Percentiles rank a stretch among this genome's conserved stretches.
These are phyloP conservation scores for Pluteus cervinus DNA, from an alignment of 768 basidiomycete genomes.

Conservation along the genomic window DNA sequence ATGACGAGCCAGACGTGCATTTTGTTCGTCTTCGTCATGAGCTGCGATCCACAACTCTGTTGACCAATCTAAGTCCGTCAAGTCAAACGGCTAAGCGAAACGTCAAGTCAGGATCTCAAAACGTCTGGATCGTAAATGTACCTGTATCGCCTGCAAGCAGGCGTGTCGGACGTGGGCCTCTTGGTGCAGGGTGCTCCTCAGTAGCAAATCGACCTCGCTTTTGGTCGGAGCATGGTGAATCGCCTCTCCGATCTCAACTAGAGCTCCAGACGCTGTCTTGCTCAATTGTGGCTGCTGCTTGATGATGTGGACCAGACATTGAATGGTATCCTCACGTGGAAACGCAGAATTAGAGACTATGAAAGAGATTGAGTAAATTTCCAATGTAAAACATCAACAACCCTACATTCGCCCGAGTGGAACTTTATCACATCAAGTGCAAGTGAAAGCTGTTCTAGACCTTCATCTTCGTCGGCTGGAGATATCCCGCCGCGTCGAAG, in stretches of 20 bases:
- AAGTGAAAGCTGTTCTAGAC: slow-evolving; percentile 73
- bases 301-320: slow-evolving; percentile 67
- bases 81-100: slow-evolving; percentile 70
- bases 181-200: slow-evolving; percentile 73
- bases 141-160: slow-evolving; percentile 88
- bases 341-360: slow-evolving; percentile 66
- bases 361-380: neutral
- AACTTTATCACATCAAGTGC: slow-evolving; percentile 63
- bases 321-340: slow-evolving; percentile 67
- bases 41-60: slow-evolving; percentile 82
- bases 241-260: slow-evolving; percentile 78
- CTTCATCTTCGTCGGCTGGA: slow-evolving; percentile 63
- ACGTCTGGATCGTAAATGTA: slow-evolving; percentile 18
- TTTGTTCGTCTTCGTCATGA: slow-evolving; percentile 85
- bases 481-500: slow-evolving; percentile 64
- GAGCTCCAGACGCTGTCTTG: slow-evolving; percentile 76
- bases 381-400: neutral
- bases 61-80: slow-evolving; percentile 93
- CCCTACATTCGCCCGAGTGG: slow-evolving; percentile 69
- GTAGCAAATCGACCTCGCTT: slow-evolving; percentile 59
- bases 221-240: slow-evolving; percentile 57
- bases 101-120: slow-evolving; percentile 1
- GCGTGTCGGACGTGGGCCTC: slow-evolving; percentile 86
- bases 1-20: slow-evolving; percentile 70
- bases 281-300: slow-evolving; percentile 72